A percentile compares a stretch with the other conserved stretches of the same genome.
phyloP scores from a whole-genome alignment of 768 basidiomycete species.

The Albatrellus ellisii region DNA sequence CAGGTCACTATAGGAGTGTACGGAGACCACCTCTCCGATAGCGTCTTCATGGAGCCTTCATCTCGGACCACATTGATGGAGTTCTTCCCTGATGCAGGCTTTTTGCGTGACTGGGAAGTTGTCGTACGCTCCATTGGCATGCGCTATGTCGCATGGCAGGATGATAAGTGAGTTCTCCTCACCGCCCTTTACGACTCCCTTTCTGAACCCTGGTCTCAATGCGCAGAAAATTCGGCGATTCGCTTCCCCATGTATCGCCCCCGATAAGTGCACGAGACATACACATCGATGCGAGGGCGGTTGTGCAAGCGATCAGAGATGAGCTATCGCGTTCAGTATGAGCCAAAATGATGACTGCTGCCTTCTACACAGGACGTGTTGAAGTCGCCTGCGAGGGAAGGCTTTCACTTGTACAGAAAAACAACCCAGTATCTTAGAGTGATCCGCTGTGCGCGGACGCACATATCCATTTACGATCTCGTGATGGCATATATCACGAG shows the following conservation, averaged over 20 bases:
- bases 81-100: slow-evolving; percentile 8
- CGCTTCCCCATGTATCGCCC: slow-evolving; percentile 1
- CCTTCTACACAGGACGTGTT: too few relatives aligned
- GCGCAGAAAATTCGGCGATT: slow-evolving; percentile 7
- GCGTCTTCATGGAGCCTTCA: slow-evolving; percentile 8
- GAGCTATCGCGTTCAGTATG: slow-evolving; percentile 1
- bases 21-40: slow-evolving; percentile 10
- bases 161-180: slow-evolving; percentile 5
- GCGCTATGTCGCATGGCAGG: slow-evolving; percentile 11
- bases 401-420: too few relatives aligned
- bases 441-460: too few relatives aligned
- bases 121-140: slow-evolving; percentile 11
- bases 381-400: too few relatives aligned
- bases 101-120: slow-evolving; percentile 9
- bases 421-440: too few relatives aligned
- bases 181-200: not conserved
- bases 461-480: too few relatives aligned
- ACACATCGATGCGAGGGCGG: slow-evolving; percentile 6
- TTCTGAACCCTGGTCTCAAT: not conserved
- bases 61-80: slow-evolving; percentile 9
- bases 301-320: slow-evolving; percentile 7
- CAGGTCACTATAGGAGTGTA: slow-evolving; percentile 9
- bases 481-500: too few relatives aligned
- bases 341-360: not conserved
- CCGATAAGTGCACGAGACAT: slow-evolving; percentile 2